phyloP scores from a whole-genome alignment of 1,139 yeast genomes.

The Sugiyamaella castrensis region DNA sequence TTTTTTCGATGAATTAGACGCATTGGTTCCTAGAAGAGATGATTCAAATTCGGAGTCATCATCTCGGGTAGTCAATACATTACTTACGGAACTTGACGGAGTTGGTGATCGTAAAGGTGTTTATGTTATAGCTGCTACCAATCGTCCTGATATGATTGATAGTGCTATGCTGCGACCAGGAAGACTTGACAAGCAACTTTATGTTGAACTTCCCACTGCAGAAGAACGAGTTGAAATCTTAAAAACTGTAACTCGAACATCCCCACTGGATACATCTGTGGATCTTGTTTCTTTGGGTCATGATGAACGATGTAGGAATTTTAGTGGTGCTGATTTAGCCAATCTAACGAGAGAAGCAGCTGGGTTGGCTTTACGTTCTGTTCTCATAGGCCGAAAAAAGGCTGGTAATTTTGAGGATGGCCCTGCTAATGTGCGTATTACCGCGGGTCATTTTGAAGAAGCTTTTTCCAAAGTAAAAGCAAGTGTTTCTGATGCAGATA shows the following conservation, averaged over 20 bases:
- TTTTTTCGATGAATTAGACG: constrained; percentile 94
- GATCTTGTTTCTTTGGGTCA: constrained; percentile 60
- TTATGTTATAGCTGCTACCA: constrained; percentile 94
- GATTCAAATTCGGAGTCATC: constrained; percentile 81
- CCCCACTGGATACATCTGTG: constrained; percentile 70
- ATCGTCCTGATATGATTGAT: constrained; percentile 97
- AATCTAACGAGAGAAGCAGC: constrained; percentile 93
- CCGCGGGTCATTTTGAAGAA: constrained; percentile 58
- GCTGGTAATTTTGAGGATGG: constrained; percentile 35
- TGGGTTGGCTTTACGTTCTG: constrained; percentile 72
- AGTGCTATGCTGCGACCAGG: constrained; percentile 99
- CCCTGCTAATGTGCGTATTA: constrained; percentile 40
- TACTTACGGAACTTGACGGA: constrained; percentile 92
- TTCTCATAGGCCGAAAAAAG: constrained; percentile 33
- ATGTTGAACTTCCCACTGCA: constrained; percentile 81
- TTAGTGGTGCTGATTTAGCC: constrained; percentile 94
- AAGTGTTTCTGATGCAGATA: constrained; percentile 84
- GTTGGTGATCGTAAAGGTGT: constrained; percentile 89
- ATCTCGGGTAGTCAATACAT: constrained; percentile 89
- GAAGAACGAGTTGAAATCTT: constrained; percentile 78
- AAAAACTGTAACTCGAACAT: constrained; percentile 66
- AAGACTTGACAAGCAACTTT: constrained; percentile 86
- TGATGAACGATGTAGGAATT: constrained; percentile 80
- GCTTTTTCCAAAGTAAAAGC: constrained; percentile 82
- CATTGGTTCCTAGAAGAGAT: constrained; percentile 92